Evolutionary conservation across 495 filamentous ascomycete genomes (phyloP).

Genomic region (Talaromyces nanjingensis): DNA sequence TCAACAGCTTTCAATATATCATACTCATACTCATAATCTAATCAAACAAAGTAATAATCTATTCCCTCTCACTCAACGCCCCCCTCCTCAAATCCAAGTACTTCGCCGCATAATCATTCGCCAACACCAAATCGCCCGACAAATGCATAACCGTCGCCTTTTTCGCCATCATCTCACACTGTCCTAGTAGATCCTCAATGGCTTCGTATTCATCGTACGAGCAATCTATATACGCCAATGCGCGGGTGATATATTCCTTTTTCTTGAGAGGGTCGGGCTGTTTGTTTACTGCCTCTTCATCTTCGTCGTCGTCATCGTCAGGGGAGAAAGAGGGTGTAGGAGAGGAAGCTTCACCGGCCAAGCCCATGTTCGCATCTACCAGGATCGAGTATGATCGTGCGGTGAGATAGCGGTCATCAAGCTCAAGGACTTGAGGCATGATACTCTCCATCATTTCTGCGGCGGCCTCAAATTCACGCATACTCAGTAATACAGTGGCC

Average conservation of each 20-base stretch:
- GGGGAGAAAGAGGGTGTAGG: constrained; percentile 20
- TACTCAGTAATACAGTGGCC: constrained; percentile 57
- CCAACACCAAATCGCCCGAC: constrained; percentile 60
- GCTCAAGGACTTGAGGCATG: constrained; percentile 77
- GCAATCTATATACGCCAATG: constrained; percentile 59
- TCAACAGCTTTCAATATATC: not conserved
- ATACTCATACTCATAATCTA: not conserved
- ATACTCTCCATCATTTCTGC: constrained; percentile 60
- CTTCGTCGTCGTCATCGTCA: constrained; percentile 2
- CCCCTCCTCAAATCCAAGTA: constrained; percentile 53
- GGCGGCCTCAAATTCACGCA: constrained; percentile 71
- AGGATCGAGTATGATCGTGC: constrained; percentile 68
- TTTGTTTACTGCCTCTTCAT: not conserved
- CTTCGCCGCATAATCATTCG: constrained; percentile 68
- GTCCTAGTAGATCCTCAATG: constrained; percentile 66
- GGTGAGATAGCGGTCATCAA: constrained; percentile 55
- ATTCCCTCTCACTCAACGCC: not conserved
- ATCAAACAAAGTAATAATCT: not conserved
- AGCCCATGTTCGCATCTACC: constrained; percentile 77
- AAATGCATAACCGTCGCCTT: constrained; percentile 75
- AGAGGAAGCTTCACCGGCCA: constrained; percentile 50
- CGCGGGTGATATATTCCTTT: constrained; percentile 57
- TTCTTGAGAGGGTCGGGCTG: constrained; percentile 11
- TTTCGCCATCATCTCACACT: constrained; percentile 81
- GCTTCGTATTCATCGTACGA: constrained; percentile 63